phyloP scores from a whole-genome alignment of 176 grass and related monocot species.

The Eleusine coracana region DNA sequence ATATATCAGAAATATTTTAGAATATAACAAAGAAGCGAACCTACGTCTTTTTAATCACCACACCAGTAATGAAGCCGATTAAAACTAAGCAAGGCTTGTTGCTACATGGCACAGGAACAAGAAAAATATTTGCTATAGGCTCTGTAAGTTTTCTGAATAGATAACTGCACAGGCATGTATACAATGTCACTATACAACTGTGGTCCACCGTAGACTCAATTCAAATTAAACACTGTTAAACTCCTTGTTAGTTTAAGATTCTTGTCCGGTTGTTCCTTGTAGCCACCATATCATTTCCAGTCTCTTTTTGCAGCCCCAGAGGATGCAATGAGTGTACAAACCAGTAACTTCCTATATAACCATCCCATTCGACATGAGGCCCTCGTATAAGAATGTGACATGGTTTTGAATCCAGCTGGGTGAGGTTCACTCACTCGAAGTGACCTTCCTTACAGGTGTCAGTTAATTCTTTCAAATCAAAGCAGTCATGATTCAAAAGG shows the following conservation, averaged over 20 bases:
- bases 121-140: neutral
- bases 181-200: constrained; percentile 45
- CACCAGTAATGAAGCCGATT: too few species aligned
- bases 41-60: too few species aligned
- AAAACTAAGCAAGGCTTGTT: neutral
- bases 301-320: neutral
- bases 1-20: too few species aligned
- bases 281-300: neutral
- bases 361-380: neutral
- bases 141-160: constrained; percentile 3
- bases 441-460: constrained; percentile 12
- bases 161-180: constrained; percentile 42
- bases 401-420: neutral
- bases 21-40: too few species aligned
- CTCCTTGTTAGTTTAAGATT: constrained; percentile 16
- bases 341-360: constrained; percentile 16
- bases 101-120: neutral
- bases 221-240: constrained; percentile 28
- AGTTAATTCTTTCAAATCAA: constrained; percentile 3
- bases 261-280: constrained; percentile 13
- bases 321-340: neutral
- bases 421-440: neutral
- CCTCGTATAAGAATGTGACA: neutral
- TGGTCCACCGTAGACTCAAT: neutral
- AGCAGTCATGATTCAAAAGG: constrained; percentile 56